Conservation (phyloP, 768 basidiomycete species). For the Boletus rubescentipes region DNA sequence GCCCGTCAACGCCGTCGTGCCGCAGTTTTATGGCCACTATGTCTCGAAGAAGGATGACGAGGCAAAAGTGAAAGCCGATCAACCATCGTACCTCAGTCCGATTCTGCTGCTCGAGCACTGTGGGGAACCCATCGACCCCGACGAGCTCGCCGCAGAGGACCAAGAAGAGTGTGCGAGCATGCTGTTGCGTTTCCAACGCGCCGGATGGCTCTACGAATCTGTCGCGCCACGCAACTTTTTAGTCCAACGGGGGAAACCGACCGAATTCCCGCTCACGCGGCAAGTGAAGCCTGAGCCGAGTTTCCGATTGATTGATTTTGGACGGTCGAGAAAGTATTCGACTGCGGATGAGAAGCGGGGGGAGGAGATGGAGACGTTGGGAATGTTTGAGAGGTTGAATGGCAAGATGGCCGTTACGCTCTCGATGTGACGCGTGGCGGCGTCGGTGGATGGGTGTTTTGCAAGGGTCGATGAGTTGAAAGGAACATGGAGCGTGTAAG, state of each 20-base stretch:
- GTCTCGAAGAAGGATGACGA: slow-evolving; percentile 14
- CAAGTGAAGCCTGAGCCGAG: slow-evolving; percentile 15
- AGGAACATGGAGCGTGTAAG: too few species aligned
- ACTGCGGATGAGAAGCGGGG: neutral
- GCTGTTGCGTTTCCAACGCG: slow-evolving; percentile 40
- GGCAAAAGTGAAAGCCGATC: too few species aligned
- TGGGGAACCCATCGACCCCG: slow-evolving; percentile 35
- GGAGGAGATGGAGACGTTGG: too few species aligned
- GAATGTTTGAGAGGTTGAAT: too few species aligned
- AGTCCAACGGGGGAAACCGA: slow-evolving; percentile 42
- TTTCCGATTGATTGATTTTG: slow-evolving; percentile 55
- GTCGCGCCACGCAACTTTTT: slow-evolving; percentile 44
- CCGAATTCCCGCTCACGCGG: slow-evolving; percentile 21
- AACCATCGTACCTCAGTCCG: slow-evolving; percentile 31
- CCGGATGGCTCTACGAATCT: slow-evolving; percentile 42
- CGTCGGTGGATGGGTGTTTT: too few species aligned
- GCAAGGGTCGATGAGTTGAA: too few species aligned
- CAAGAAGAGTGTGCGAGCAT: slow-evolving; percentile 41
- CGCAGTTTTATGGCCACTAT: slow-evolving; percentile 68
- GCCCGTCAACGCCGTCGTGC: slow-evolving; percentile 51
- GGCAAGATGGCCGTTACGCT: too few species aligned
- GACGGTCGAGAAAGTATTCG: slow-evolving; percentile 30
- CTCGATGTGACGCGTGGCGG: too few species aligned
- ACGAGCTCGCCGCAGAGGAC: slow-evolving; percentile 36
- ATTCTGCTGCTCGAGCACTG: slow-evolving; percentile 51